Percentiles rank a stretch among this genome's conserved stretches.
phyloP scores from a whole-genome alignment of 192 early-diverging fungal genomes.

The Dissophora ornata region DNA sequence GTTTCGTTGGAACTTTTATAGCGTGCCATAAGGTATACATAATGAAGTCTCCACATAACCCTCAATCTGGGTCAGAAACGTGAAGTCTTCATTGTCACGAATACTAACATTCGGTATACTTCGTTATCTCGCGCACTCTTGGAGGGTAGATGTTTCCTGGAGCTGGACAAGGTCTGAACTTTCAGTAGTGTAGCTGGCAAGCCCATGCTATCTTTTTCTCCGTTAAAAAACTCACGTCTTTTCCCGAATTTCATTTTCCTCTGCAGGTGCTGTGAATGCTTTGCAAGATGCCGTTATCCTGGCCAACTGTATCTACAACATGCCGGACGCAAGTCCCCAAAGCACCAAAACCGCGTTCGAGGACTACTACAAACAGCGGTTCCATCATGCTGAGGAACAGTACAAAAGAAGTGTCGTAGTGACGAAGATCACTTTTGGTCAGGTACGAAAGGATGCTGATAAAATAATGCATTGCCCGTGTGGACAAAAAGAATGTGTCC shows the following conservation, averaged over 20 bases:
- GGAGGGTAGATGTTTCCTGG: constrained; percentile 5
- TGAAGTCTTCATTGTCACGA: too few relatives aligned
- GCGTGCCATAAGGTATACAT: constrained; percentile 3
- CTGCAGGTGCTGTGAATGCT: constrained; percentile 19
- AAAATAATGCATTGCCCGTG: too few relatives aligned
- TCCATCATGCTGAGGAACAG: constrained; percentile 2
- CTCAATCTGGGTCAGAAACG: too few relatives aligned
- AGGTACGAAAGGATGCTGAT: constrained; percentile 24
- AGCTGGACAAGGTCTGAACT: background rate
- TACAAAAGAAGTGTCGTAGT: background rate
- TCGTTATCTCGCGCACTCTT: too few relatives aligned
- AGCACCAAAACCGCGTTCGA: constrained; percentile 16
- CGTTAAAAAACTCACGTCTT: too few relatives aligned
- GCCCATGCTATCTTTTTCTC: too few relatives aligned
- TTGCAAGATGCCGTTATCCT: constrained; percentile 30
- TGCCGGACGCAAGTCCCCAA: background rate
- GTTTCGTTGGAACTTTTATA: background rate
- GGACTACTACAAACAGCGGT: constrained; percentile 19
- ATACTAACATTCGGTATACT: too few relatives aligned
- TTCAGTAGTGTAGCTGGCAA: too few relatives aligned
- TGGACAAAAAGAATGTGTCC: too few relatives aligned
- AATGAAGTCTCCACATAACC: too few relatives aligned
- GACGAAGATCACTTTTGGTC: constrained; percentile 14
- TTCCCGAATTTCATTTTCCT: too few relatives aligned
- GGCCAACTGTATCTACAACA: constrained; percentile 24